Conservation (phyloP, 2,329 filamentous ascomycete species). For the Blastomyces parvus region DNA sequence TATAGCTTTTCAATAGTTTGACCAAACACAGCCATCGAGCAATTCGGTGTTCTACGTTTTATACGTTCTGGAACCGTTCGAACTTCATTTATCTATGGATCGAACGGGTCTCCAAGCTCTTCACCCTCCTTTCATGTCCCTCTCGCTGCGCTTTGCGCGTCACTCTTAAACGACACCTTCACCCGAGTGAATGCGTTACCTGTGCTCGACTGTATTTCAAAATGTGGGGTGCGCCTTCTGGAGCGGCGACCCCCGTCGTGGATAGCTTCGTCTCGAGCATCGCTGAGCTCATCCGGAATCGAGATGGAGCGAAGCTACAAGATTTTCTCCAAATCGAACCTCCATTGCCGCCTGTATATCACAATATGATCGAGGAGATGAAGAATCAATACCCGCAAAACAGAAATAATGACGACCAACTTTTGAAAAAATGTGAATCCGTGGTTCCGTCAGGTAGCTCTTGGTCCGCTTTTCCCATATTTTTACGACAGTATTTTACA, state of each 20-base stretch:
- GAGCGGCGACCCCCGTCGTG: constrained; percentile 49
- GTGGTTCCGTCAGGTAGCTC: constrained; percentile 56
- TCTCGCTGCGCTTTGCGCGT: background rate
- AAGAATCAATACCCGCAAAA: constrained; percentile 46
- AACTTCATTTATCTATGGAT: background rate
- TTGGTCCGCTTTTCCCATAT: constrained; percentile 69
- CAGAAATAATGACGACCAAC: constrained; percentile 42
- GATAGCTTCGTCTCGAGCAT: constrained; percentile 60
- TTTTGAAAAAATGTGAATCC: constrained; percentile 47
- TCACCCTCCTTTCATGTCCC: background rate
- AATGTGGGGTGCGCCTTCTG: constrained; percentile 14
- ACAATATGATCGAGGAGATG: constrained; percentile 58
- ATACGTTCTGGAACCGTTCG: background rate
- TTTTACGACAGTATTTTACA: constrained; percentile 69
- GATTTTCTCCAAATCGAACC: constrained; percentile 68
- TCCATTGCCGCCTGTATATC: constrained; percentile 57
- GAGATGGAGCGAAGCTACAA: constrained; percentile 57
- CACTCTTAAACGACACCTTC: background rate
- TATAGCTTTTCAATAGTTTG: background rate
- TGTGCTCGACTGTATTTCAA: background rate
- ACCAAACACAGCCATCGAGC: background rate
- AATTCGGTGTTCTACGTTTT: background rate
- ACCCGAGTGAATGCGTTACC: background rate
- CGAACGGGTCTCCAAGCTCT: background rate
- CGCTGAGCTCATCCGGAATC: constrained; percentile 50